Base-by-base conservation (phyloP, 1,284 basidiomycete genomes). In the Leccinum pachyderme region DNA sequence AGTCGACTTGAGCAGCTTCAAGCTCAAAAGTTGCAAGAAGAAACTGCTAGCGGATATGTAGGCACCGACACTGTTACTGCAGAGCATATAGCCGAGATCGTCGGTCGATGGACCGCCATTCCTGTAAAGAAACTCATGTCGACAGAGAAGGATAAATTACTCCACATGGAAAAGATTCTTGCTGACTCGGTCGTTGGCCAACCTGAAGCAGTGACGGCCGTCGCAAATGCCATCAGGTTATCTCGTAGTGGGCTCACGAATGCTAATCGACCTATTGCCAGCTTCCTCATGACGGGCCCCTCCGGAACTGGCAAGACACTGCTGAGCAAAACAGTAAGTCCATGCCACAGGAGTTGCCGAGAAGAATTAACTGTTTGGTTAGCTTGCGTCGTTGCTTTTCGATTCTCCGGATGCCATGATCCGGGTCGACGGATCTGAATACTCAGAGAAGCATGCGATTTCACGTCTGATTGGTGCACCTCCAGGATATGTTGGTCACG, bases 371-470 rank as follows among this genome's bases (percentile, higher is more conserved):
- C 4, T 25, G 11, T 49, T 33, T 46, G 66, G 62, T 43, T 65
- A 91, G 87, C 84, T 98, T 52, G 94, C 95, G 0, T 84, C 82
- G 13, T 73, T 95, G 51, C 78, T 97, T 24, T 97, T 98, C 69
- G 91, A 96, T 70, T 94, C 93, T 27, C 83, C 89, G 24, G 85
- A 94, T 59, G 89, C 93, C 9, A 89, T 97, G 86, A 91, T 96
- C 61, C 89, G 93, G 60, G 84, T 96, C 66, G 94, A 96, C 71
- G 92, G 86, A 63, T 92, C 89, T 37, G 93, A 96, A 68, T 96
- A 96, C 73, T 93, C 91, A 28, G 95, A 96, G 75, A 94, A 93
- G 72, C 94, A 97, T 67, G 91, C 92, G 1, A 90, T 97, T 53
- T 86, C 93, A 31, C 83, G 93, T 32, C 81, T 97, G 53, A 91